phyloP scores from a whole-genome alignment of 148 eudicot genomes.

The Camellia japonica region DNA sequence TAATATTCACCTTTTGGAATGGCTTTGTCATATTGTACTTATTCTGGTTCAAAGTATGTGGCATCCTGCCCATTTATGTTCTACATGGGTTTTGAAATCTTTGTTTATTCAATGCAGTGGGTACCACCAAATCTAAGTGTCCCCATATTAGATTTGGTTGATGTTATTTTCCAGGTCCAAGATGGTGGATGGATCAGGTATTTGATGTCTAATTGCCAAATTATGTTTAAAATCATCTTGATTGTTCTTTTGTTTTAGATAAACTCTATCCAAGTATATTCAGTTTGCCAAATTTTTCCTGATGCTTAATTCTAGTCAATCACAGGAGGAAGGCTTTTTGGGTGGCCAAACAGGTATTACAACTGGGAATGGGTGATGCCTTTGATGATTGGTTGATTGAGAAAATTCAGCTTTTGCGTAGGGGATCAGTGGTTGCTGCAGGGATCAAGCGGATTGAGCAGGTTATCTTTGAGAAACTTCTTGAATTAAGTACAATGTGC shows the following conservation, averaged over 20 bases:
- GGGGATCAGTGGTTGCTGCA: conserved; percentile 86
- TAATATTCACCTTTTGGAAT: not conserved
- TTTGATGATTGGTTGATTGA: conserved; percentile 99
- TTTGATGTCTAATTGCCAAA: not conserved
- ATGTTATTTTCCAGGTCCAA: conserved; percentile 91
- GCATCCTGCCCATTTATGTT: conserved; percentile 8
- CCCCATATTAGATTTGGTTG: conserved; percentile 90
- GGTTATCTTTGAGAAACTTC: conserved; percentile 35
- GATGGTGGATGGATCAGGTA: conserved; percentile 99
- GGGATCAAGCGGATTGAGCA: conserved; percentile 85
- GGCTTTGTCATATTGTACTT: not conserved
- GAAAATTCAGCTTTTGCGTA: conserved; percentile 82
- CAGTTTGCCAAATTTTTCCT: not conserved
- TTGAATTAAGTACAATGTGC: conserved; percentile 6
- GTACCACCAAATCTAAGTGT: conserved; percentile 80
- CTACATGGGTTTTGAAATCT: not conserved
- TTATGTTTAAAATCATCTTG: not conserved
- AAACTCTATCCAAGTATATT: conserved; percentile 4
- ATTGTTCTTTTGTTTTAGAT: not conserved
- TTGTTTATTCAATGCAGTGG: conserved; percentile 64
- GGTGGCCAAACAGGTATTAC: conserved; percentile 95
- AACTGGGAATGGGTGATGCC: conserved; percentile 99
- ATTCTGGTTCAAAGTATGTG: not conserved
- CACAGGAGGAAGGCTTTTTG: conserved; percentile 92
- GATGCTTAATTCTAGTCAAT: conserved; percentile 10